These are phyloP conservation scores for Oidiodendron maius DNA, from an alignment of 495 filamentous ascomycete species.

Conservation along the genomic window DNA sequence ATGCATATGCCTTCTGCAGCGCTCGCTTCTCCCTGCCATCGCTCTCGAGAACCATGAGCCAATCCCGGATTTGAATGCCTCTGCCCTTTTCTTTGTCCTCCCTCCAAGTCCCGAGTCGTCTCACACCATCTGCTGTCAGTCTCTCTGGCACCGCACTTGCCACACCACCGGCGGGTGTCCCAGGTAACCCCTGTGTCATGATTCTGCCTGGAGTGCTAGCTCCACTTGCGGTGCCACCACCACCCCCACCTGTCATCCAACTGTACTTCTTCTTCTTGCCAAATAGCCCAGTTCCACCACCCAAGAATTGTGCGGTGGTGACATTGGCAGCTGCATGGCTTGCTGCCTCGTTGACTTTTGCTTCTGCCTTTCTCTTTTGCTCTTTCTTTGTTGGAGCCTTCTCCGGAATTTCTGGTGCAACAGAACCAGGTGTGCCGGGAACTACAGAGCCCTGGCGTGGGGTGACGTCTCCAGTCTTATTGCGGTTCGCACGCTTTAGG, in stretches of 20 bases:
- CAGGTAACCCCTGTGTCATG: conserved; percentile 22
- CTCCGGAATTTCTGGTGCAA: conserved; percentile 36
- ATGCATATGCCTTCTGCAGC: conserved; percentile 46
- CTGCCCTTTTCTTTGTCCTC: conserved; percentile 56
- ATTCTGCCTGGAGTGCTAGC: conserved; percentile 37
- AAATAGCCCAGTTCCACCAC: conserved; percentile 37
- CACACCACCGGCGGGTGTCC: conserved; percentile 19
- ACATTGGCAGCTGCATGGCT: conserved; percentile 49
- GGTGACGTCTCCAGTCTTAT: conserved; percentile 28
- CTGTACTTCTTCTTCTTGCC: conserved; percentile 55
- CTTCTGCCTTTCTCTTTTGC: conserved; percentile 48
- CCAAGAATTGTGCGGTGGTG: conserved; percentile 47
- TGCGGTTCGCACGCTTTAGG: conserved; percentile 40
- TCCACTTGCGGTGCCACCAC: conserved; percentile 32
- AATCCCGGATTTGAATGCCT: conserved; percentile 66
- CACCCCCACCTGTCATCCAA: conserved; percentile 42
- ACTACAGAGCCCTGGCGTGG: conserved; percentile 38
- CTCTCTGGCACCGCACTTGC: conserved; percentile 21
- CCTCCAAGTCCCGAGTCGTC: conserved; percentile 52
- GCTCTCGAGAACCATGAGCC: conserved; percentile 56
- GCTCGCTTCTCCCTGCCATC: conserved; percentile 50
- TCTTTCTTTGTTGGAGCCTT: conserved; percentile 53
- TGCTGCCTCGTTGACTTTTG: conserved; percentile 43
- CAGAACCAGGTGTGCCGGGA: conserved; percentile 42
- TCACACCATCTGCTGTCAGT: conserved; percentile 32